These are phyloP conservation scores for Xylona heveae DNA, from an alignment of 495 filamentous ascomycete species.

Conservation along the genomic window DNA sequence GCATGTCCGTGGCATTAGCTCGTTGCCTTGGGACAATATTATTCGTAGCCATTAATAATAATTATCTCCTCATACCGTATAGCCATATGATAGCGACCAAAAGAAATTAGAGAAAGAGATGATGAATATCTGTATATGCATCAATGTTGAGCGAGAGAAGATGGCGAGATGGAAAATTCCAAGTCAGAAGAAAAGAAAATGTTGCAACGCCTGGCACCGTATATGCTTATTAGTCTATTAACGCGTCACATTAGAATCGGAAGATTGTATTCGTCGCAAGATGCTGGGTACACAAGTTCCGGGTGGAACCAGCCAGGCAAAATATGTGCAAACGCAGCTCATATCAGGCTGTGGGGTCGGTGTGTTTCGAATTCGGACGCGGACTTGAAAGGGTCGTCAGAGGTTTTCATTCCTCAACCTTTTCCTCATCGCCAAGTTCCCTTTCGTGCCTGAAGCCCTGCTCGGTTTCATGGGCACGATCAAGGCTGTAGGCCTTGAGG, in stretches of 20 bases:
- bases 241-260: neutral
- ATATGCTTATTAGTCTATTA: neutral
- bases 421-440: slow-evolving; percentile 6
- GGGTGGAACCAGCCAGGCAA: no score
- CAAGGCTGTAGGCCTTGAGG: slow-evolving; percentile 5
- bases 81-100: no score
- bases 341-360: no score
- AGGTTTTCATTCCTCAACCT: neutral
- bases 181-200: neutral
- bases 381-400: neutral
- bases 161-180: neutral
- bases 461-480: slow-evolving; percentile 3
- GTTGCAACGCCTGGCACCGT: neutral
- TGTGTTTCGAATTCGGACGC: no score
- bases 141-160: neutral
- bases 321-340: no score
- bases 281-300: no score
- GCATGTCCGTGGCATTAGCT: no score
- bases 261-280: neutral
- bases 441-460: slow-evolving; percentile 8
- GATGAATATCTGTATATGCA: neutral
- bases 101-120: neutral
- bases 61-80: no score
- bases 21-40: no score
- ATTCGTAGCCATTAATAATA: no score